Base-by-base conservation (phyloP, 2,329 filamentous ascomycete species). In the Ophidiomyces ophidiicola region DNA sequence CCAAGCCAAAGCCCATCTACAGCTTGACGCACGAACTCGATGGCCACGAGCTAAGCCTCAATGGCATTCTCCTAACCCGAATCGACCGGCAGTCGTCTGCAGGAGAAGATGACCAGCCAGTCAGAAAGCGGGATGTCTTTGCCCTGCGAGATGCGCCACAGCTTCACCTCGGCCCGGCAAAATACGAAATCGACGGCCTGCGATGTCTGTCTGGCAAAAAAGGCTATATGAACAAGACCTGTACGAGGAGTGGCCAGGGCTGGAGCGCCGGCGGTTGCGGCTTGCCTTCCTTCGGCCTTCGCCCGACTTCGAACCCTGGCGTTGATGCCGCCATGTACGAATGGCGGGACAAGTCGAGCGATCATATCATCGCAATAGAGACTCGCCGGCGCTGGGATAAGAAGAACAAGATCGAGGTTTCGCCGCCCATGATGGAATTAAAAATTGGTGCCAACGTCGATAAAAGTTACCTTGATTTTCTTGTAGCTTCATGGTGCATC, bases 401-500 rank as follows among this genome's bases (percentile, higher is more conserved):
- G 17, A 26, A 43, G 18, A 40, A 39, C 5, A 46, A 48, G 32
- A 25, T 28, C 8, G 41, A 45, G 14, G 19, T 43, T 7, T 41
- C 34, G 2, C 28, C 42, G 11, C 46, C 46, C 4, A 41, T 14
- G 6, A 21, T 48, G 32, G 42, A 46, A 19, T 31, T 48, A 35
- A 39, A 36, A 25, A 38, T 44, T 14, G 41, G 41, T 3, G 31
- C 39, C 12, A 36, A 42, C 14, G 39, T 36, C 14, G 46, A 42
- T 31, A 39, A 36, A 20, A 28, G 35, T 4, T 44, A 44, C 31
- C 31, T 46, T 11, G 46, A 48, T 28, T 48, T 48, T 20, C 35
- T 48, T 6, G 35, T 48, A 17, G 42, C 46, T 12, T 36, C 42
- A 17, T 48, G 46, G 46, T 46, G 44, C 33, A 44, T 48, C 42